phyloP scores from a whole-genome alignment of 495 filamentous ascomycete genomes.

The Penicillium steckii region DNA sequence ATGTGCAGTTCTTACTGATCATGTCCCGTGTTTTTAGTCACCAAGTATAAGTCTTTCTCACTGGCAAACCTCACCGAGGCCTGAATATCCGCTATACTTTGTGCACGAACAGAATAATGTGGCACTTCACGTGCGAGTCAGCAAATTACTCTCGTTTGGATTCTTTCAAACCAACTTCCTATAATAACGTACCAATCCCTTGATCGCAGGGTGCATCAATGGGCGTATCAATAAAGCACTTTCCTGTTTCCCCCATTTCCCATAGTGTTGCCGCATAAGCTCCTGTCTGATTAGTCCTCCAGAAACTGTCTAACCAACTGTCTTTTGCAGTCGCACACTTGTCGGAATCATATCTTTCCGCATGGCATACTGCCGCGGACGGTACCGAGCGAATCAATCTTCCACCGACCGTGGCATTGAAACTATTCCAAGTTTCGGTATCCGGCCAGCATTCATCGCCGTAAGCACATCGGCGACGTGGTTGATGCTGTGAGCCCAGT shows the following conservation, averaged over 20 bases:
- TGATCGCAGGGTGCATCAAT: not conserved
- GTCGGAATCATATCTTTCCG: not conserved
- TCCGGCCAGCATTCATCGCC: not conserved
- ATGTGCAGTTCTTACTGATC: not conserved
- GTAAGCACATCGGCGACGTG: not conserved
- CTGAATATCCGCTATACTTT: not conserved
- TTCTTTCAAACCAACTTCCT: not conserved
- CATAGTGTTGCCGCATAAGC: not conserved
- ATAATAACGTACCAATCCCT: not conserved
- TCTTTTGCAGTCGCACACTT: not conserved
- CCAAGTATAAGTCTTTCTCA: not conserved
- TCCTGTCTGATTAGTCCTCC: not conserved
- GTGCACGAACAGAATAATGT: not conserved
- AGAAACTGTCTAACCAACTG: not conserved
- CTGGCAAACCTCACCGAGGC: not conserved
- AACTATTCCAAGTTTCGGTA: not conserved
- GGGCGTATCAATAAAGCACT: not conserved
- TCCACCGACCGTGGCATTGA: not conserved
- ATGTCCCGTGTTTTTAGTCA: not conserved
- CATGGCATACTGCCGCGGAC: not conserved
- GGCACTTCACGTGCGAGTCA: too few relatives aligned
- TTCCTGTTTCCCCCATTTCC: not conserved
- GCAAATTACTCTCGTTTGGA: too few relatives aligned
- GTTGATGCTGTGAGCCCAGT: not conserved
- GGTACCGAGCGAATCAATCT: not conserved